Percentiles rank a stretch among this genome's conserved stretches.
Conservation (phyloP, 2,329 filamentous ascomycete species). For the Talaromyces piceae region DNA sequence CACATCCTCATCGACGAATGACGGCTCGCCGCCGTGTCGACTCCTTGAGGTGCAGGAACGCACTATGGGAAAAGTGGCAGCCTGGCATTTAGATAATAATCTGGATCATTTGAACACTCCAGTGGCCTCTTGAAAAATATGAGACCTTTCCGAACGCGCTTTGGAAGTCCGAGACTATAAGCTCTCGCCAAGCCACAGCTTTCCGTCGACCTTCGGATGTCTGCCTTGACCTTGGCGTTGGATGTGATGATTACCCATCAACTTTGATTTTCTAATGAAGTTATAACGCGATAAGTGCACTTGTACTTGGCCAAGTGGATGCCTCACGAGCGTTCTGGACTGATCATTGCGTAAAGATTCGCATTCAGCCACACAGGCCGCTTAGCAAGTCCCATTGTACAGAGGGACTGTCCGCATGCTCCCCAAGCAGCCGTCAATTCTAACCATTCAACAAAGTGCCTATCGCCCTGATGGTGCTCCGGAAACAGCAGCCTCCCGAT, state of each 20-base stretch:
- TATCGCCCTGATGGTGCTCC: constrained; percentile 27
- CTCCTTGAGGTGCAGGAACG: background rate
- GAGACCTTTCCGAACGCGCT: too few species aligned
- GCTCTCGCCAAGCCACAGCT: background rate
- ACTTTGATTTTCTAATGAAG: background rate
- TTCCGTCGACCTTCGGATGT: background rate
- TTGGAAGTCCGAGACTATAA: background rate
- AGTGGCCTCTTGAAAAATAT: background rate
- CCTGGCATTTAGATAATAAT: background rate
- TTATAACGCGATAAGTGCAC: background rate
- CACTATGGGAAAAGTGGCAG: background rate
- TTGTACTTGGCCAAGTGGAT: background rate
- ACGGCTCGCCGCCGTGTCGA: background rate
- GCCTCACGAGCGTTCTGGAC: background rate
- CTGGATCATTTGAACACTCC: background rate
- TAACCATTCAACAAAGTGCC: background rate
- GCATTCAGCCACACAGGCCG: background rate
- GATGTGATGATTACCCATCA: background rate
- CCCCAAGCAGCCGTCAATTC: background rate
- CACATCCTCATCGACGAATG: constrained; percentile 2
- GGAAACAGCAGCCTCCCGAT: constrained; percentile 31
- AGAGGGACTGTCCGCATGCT: background rate
- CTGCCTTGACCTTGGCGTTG: background rate
- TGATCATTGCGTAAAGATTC: background rate
- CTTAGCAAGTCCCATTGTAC: background rate